Percentiles rank a stretch among this genome's conserved stretches.
Evolutionary conservation across 2,329 filamentous ascomycete genomes (phyloP).

Genomic region (Beauveria pseudobassiana): DNA sequence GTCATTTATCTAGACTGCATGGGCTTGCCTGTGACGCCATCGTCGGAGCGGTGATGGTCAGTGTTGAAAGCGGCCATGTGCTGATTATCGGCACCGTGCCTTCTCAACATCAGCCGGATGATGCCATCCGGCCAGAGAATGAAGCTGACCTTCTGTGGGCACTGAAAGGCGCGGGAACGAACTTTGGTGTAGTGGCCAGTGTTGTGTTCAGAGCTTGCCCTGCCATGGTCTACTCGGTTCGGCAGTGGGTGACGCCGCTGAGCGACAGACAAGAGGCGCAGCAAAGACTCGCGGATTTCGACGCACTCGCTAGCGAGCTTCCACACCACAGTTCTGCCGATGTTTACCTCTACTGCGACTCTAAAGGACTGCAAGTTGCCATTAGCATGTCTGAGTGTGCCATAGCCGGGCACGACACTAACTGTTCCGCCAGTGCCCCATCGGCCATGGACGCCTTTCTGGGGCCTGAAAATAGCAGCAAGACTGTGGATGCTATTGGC

Average conservation of each 20-base stretch:
- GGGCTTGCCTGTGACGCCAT: conserved; percentile 53
- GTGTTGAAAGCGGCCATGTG: conserved; percentile 38
- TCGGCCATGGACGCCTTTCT: conserved; percentile 25
- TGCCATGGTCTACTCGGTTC: background rate
- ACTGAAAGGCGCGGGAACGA: conserved; percentile 50
- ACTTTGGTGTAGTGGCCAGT: conserved; percentile 50
- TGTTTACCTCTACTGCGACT: conserved; percentile 47
- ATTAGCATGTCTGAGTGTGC: conserved; percentile 38
- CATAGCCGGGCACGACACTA: conserved; percentile 27
- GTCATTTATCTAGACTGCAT: conserved; percentile 46
- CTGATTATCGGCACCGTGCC: conserved; percentile 41
- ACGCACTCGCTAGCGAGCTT: conserved; percentile 32
- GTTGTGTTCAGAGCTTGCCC: conserved; percentile 40
- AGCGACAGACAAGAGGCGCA: conserved; percentile 21
- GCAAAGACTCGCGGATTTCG: conserved; percentile 32
- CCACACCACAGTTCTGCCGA: conserved; percentile 40
- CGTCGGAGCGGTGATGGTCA: conserved; percentile 52
- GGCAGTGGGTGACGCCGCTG: background rate
- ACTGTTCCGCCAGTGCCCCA: conserved; percentile 18
- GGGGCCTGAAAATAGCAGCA: background rate
- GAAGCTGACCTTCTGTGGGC: conserved; percentile 50
- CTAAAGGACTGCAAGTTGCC: conserved; percentile 27
- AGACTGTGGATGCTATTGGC: conserved; percentile 37
- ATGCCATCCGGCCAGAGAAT: conserved; percentile 34
- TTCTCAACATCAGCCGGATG: conserved; percentile 30